Evolutionary conservation across 2,329 filamentous ascomycete genomes (phyloP), one percentile per base, ranked within the genome.

Genomic region (Claviceps sp.): DNA sequence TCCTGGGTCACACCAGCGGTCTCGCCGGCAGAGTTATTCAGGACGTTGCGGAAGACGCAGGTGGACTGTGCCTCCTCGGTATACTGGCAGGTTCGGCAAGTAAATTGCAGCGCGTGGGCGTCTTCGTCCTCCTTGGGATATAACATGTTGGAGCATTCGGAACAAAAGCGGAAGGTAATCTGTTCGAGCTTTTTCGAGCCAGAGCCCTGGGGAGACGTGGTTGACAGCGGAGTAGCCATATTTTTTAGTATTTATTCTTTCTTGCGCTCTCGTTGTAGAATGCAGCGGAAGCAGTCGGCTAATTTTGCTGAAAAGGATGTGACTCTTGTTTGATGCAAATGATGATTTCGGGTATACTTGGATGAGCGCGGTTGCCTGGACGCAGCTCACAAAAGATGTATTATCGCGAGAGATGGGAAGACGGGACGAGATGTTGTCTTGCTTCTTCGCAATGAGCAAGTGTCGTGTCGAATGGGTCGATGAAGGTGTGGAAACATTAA

Each of bases 1-100:
- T 98, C 94, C 70, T 95, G 88, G 55, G 91, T 96, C 62, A 97
- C 91, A 71, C 94, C 93, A 53, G 93, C 91, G 42, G 91, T 97
- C 71, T 96, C 93, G 63, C 90, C 89, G 26, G 91, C 86, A 54
- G 88, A 86, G 65, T 85, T 94, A 71, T 88, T 88, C 62, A 98
- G 82, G 60, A 91, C 81, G 70, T 97, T 95, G 68, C 94, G 88
- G 75, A 93, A 98, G 63, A 97, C 88, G 70, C 93, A 97, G 55
- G 88, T 84, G 22, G 88, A 91, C 55, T 81, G 81, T 36, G 91
- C 90, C 57, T 85, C 81, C 66, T 95, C 89, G 61, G 85, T 87
- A 71, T 88, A 95, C 65, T 89, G 84, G 73, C 93, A 98, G 52
- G 90, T 96, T 61, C 91, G 87, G 76, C 93, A 98, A 57, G 88